Evolutionary conservation across 2,329 filamentous ascomycete genomes (phyloP), one percentile per base, ranked within the genome.

Genomic region (Xylariomycetidae sp.): DNA sequence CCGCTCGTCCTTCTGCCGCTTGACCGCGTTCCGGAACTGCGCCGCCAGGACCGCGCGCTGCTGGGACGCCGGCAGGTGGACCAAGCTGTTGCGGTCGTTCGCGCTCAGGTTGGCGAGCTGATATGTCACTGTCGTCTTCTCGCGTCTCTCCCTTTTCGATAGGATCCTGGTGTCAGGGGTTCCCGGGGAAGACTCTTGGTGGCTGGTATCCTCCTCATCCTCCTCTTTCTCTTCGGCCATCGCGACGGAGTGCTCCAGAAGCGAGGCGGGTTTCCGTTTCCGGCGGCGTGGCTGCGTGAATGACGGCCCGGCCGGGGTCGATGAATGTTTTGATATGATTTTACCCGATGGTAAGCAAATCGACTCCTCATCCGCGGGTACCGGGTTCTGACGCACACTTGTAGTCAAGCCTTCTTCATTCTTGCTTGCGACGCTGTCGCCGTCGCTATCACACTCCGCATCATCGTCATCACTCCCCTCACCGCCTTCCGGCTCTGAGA

Each of bases 1-100:
- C 8, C 40, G 42, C 46, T 57, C 53, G 14, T 47, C 46, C 17
- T 51, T 54, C 25, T 54, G 48, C 31, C 42, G 30, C 35, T 42
- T 48, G 14, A 41, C 46, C 16, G 20, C 27, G 4, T 50, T 43
- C 25, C 39, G 37, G 6, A 45, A 34, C 19, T 51, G 48, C 30
- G 38, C 41, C 16, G 38, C 42, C 16, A 53, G 32, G 19, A 51
- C 16, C 7, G 50, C 25, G 26, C 44, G 41, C 34, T 51, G 49
- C 35, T 54, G 26, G 20, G 44, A 27, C 16, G 31, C 16, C 18
- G 49, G 20, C 16, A 54, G 18, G 37, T 52, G 49, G 38, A 45
- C 37, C 29, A 54, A 19, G 36, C 37, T 34, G 13, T 26, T 35
- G 4, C 49, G 41, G 36, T 54, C 50, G 31, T 34, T 41, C 2